phyloP scores from a whole-genome alignment of 345 rosid genomes.

The Xanthoceras sorbifolium region DNA sequence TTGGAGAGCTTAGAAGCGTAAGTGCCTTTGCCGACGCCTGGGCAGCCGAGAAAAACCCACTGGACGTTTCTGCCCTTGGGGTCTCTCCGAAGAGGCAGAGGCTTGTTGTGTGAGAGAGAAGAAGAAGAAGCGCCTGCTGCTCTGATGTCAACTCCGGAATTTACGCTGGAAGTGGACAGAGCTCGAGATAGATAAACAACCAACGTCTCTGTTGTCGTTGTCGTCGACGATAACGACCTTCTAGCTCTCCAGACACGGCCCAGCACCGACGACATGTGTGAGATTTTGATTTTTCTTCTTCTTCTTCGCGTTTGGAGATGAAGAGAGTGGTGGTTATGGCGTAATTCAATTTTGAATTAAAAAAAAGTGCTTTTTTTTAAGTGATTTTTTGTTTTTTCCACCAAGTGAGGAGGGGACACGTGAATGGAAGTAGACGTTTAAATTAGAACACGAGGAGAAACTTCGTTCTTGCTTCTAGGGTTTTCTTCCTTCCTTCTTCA shows the following conservation, averaged over 20 bases:
- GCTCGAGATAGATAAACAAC: slow-evolving; percentile 25
- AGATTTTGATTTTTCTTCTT: not conserved
- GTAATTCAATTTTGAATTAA: too few species aligned
- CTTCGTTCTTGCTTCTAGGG: not conserved
- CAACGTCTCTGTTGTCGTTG: slow-evolving; percentile 13
- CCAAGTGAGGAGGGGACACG: not conserved
- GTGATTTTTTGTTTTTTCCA: not conserved
- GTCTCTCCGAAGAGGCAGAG: slow-evolving; percentile 26
- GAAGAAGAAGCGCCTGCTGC: slow-evolving; percentile 28
- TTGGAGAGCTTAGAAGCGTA: slow-evolving; percentile 88
- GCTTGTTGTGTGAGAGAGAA: slow-evolving; percentile 11
- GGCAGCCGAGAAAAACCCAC: slow-evolving; percentile 98
- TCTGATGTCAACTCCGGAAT: slow-evolving; percentile 45
- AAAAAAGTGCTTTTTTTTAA: not conserved
- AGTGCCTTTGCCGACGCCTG: slow-evolving; percentile 98
- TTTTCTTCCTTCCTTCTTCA: too few species aligned
- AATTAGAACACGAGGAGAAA: slow-evolving; percentile 8
- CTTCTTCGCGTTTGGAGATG: not conserved
- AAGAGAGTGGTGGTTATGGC: not conserved
- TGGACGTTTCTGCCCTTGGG: slow-evolving; percentile 55
- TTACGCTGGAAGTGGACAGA: slow-evolving; percentile 28
- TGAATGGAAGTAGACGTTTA: not conserved
- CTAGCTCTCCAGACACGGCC: slow-evolving; percentile 31
- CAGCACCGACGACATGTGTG: slow-evolving; percentile 36
- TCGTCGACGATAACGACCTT: slow-evolving; percentile 12